Percentiles rank a stretch among this genome's conserved stretches.
Evolutionary conservation across 2,329 filamentous ascomycete genomes (phyloP).

Genomic region (Blastomyces emzantsi): DNA sequence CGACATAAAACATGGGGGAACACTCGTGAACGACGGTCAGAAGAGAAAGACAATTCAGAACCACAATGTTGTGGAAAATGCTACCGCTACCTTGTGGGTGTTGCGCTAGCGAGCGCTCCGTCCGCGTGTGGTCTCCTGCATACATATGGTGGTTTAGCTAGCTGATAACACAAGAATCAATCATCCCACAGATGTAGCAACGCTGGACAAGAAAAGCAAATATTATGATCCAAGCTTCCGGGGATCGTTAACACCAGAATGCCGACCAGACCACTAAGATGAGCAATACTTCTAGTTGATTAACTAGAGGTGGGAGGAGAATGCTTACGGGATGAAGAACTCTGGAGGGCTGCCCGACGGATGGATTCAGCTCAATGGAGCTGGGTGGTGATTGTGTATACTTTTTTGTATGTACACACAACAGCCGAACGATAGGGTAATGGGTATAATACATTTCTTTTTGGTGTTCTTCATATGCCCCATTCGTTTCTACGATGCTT

Average conservation of each 20-base stretch:
- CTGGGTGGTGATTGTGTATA: background rate
- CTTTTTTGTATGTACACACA: no score
- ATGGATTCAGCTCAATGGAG: no score
- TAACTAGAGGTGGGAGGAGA: background rate
- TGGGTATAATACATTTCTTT: background rate
- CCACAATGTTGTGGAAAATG: no score
- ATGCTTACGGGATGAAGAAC: background rate
- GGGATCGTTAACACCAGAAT: slow-evolving; percentile 35
- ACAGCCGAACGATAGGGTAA: no score
- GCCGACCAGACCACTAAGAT: slow-evolving; percentile 28
- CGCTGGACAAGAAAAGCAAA: slow-evolving; percentile 34
- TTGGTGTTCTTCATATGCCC: background rate
- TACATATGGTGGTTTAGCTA: no score
- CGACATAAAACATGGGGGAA: slow-evolving; percentile 36
- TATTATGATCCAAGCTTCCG: slow-evolving; percentile 39
- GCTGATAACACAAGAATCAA: no score
- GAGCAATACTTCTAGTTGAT: background rate
- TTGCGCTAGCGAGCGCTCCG: no score
- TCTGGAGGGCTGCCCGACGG: no score
- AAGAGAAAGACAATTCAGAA: no score
- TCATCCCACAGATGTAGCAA: slow-evolving; percentile 31
- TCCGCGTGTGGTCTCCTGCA: no score
- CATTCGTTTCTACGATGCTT: background rate
- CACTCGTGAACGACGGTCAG: no score
- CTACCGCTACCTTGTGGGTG: no score